A percentile compares a stretch with the other conserved stretches of the same genome.
phyloP scores from a whole-genome alignment of 2,329 filamentous ascomycete genomes.

The Plectosphaerella sp. region DNA sequence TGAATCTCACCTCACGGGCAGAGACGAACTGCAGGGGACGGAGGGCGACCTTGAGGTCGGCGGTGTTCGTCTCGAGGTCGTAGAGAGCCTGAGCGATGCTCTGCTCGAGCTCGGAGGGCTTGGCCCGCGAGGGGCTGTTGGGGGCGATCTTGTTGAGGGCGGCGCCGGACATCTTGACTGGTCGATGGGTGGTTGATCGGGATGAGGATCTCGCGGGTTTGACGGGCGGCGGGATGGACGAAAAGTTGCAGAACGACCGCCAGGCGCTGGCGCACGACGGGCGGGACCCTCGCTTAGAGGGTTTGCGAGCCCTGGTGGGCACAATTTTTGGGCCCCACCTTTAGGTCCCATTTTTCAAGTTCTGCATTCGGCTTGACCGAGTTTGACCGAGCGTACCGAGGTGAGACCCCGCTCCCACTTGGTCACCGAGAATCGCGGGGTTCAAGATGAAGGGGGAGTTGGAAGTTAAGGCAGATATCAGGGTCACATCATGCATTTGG shows the following conservation, averaged over 20 bases:
- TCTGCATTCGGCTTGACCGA: too few relatives aligned
- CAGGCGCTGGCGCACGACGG: slow-evolving; percentile 1
- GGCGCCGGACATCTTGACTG: slow-evolving; percentile 59
- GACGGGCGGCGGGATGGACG: neutral
- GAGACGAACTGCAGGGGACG: slow-evolving; percentile 98
- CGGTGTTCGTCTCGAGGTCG: slow-evolving; percentile 98
- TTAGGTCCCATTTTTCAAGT: too few relatives aligned
- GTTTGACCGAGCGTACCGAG: too few relatives aligned
- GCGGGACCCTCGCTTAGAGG: slow-evolving; percentile 9
- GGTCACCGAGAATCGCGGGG: too few relatives aligned
- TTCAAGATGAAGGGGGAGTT: too few relatives aligned
- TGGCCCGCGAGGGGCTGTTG: slow-evolving; percentile 94
- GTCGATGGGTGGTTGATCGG: slow-evolving; percentile 16
- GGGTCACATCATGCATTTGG: too few relatives aligned
- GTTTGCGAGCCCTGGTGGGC: slow-evolving; percentile 14
- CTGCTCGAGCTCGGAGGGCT: slow-evolving; percentile 95
- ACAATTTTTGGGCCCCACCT: neutral
- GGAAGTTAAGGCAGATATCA: neutral
- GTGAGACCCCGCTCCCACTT: too few relatives aligned
- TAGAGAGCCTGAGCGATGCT: slow-evolving; percentile 95
- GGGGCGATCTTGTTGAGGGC: slow-evolving; percentile 96
- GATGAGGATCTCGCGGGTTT: slow-evolving; percentile 4
- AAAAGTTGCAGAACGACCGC: neutral
- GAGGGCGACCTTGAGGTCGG: slow-evolving; percentile 94
- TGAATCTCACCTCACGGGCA: slow-evolving; percentile 92